These are phyloP conservation scores for Abrus pulchellus DNA, from an alignment of 306 rosid species.

Conservation along the genomic window DNA sequence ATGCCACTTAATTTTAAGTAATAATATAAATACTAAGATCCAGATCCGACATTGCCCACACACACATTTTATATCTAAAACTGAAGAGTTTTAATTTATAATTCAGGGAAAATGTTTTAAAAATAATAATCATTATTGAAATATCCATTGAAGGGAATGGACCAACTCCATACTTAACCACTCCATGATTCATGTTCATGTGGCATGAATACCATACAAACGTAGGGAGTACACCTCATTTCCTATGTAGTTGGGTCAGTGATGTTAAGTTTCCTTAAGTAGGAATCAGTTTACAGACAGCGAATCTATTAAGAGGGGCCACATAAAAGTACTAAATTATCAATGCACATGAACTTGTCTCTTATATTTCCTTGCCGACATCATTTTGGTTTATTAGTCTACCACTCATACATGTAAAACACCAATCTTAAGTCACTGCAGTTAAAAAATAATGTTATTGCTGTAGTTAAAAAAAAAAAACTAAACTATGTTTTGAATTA, in stretches of 20 bases:
- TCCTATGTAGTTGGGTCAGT: background rate
- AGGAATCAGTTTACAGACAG: background rate
- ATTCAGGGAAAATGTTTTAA: background rate
- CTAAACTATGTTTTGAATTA: background rate
- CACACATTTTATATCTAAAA: no score
- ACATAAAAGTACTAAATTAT: constrained; percentile 31
- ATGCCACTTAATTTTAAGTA: no score
- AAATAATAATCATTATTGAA: background rate
- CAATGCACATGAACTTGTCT: constrained; percentile 40
- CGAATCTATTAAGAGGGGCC: constrained; percentile 26
- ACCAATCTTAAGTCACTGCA: background rate
- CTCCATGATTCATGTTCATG: background rate
- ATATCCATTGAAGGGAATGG: constrained; percentile 1
- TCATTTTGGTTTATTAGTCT: constrained; percentile 6
- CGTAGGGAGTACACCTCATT: background rate
- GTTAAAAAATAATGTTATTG: no score
- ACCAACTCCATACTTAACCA: background rate
- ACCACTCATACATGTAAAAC: constrained; percentile 18
- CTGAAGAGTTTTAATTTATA: no score
- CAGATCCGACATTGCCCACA: no score
- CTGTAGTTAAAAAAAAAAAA: background rate
- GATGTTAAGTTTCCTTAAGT: constrained; percentile 12
- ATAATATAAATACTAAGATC: no score
- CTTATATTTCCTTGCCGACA: constrained; percentile 61
- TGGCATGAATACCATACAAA: background rate